A percentile compares a stretch with the other conserved stretches of the same genome.
phyloP scores from a whole-genome alignment of 192 early-diverging fungal species.

The Gamsiella multidivaricata region DNA sequence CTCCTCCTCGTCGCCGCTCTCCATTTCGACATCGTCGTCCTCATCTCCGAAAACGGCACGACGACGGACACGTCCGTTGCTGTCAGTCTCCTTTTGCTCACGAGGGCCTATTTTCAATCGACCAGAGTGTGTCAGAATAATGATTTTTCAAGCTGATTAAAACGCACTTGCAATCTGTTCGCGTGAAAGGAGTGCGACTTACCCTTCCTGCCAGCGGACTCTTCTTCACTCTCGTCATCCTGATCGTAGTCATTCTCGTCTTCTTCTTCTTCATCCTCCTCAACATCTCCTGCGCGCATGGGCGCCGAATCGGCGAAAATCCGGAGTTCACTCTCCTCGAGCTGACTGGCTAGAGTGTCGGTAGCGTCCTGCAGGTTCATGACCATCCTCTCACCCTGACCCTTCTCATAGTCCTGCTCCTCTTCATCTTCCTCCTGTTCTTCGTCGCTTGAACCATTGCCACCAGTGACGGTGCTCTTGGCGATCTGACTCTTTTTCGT shows the following conservation, averaged over 20 bases:
- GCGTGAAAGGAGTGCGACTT: neutral
- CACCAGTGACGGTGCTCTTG: conserved; percentile 51
- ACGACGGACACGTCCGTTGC: conserved; percentile 61
- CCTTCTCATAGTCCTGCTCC: conserved; percentile 65
- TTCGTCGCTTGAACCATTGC: conserved; percentile 38
- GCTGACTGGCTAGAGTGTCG: conserved; percentile 77
- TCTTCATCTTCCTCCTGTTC: conserved; percentile 52
- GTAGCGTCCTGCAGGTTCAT: conserved; percentile 88
- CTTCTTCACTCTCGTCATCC: conserved; percentile 55
- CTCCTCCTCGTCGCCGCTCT: conserved; percentile 53
- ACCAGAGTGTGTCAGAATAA: neutral
- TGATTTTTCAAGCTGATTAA: neutral
- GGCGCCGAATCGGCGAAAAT: conserved; percentile 76
- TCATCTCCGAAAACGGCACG: conserved; percentile 74
- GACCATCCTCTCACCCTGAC: conserved; percentile 91
- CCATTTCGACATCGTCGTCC: conserved; percentile 62
- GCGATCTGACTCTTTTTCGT: conserved; percentile 65
- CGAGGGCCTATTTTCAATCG: conserved; percentile 25
- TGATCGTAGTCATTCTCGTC: conserved; percentile 61
- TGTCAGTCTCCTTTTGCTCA: conserved; percentile 44
- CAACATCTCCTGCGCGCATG: conserved; percentile 57
- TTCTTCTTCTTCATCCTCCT: conserved; percentile 48
- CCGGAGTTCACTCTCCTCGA: conserved; percentile 72
- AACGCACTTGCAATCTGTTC: neutral
- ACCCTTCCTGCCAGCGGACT: conserved; percentile 58